Evolutionary conservation across 108 stramenopile genomes (phyloP).

Genomic region (Aurantiochytrium sp.): DNA sequence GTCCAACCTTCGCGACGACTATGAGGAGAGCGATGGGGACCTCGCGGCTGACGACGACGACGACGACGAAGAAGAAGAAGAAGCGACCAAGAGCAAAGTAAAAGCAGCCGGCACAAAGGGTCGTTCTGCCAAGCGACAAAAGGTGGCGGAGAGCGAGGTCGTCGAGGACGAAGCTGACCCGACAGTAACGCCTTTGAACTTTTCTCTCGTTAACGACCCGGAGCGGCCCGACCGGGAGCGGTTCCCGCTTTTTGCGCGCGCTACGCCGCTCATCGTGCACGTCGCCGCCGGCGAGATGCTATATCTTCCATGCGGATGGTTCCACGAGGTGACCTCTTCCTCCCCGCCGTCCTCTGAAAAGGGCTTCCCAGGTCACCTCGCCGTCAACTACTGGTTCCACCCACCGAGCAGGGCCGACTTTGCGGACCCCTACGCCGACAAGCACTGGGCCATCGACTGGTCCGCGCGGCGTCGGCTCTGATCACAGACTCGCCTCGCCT

Average conservation of each 20-base stretch:
- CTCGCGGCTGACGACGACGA: neutral
- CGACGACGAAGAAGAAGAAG: neutral
- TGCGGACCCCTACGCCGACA: constrained; percentile 59
- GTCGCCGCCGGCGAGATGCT: constrained; percentile 74
- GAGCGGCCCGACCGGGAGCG: neutral
- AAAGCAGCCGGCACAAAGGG: too few species aligned
- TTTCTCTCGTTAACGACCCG: neutral
- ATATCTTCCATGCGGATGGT: constrained; percentile 93
- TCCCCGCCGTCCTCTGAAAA: neutral
- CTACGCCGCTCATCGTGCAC: neutral
- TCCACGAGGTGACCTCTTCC: constrained; percentile 81
- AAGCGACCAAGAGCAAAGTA: too few species aligned
- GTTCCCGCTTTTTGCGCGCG: neutral
- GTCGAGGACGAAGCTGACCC: constrained; percentile 17
- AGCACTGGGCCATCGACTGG: constrained; percentile 54
- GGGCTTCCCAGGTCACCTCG: constrained; percentile 62
- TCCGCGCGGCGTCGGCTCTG: too few species aligned
- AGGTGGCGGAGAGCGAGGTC: neutral
- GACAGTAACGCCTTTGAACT: neutral
- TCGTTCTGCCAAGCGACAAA: too few species aligned
- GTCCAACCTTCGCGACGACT: neutral
- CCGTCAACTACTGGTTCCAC: constrained; percentile 95
- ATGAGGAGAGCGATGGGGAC: constrained; percentile 46
- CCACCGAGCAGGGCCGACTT: constrained; percentile 72
- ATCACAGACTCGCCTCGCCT: too few species aligned